These are phyloP conservation scores for Austroboletus olivaceoglutinosus DNA, from an alignment of 1,284 basidiomycete genomes.

Conservation along the genomic window DNA sequence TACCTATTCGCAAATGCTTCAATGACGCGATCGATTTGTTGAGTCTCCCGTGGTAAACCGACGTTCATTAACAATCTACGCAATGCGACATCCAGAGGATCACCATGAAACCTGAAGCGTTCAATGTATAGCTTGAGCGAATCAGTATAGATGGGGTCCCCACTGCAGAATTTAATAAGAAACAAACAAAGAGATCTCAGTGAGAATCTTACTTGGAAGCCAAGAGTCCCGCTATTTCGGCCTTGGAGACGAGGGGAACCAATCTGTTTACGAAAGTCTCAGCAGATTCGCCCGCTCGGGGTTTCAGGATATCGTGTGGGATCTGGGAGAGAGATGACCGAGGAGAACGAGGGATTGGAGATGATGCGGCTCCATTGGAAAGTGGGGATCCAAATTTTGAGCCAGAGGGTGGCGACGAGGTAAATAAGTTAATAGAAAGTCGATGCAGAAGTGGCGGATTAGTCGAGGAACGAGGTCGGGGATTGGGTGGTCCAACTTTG, in stretches of 20 bases:
- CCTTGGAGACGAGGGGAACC: conserved; percentile 61
- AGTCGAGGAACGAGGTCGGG: conserved; percentile 59
- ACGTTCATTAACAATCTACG: conserved; percentile 91
- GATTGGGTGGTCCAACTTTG: conserved; percentile 10
- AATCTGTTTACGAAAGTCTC: conserved; percentile 69
- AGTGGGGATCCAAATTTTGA: conserved; percentile 27
- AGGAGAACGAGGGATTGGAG: conserved; percentile 43
- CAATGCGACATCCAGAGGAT: conserved; percentile 90
- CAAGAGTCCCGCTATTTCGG: conserved; percentile 74
- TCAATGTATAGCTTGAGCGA: conserved; percentile 75
- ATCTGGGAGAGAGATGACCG: conserved; percentile 47
- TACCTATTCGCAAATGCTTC: conserved; percentile 93
- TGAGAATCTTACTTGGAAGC: conserved; percentile 66
- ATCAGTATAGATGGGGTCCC: conserved; percentile 68
- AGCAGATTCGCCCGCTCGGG: conserved; percentile 64
- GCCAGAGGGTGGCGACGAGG: conserved; percentile 42
- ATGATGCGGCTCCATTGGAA: conserved; percentile 24
- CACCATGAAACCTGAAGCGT: conserved; percentile 77
- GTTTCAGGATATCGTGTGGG: conserved; percentile 48
- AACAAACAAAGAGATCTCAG: background rate
- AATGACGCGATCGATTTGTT: conserved; percentile 97
- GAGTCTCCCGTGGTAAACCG: conserved; percentile 90
- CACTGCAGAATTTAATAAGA: conserved; percentile 42
- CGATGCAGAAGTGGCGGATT: conserved; percentile 70
- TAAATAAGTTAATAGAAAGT: conserved; percentile 67